Conservation (phyloP, 306 rosid species). For the Cajanus cajan region DNA sequence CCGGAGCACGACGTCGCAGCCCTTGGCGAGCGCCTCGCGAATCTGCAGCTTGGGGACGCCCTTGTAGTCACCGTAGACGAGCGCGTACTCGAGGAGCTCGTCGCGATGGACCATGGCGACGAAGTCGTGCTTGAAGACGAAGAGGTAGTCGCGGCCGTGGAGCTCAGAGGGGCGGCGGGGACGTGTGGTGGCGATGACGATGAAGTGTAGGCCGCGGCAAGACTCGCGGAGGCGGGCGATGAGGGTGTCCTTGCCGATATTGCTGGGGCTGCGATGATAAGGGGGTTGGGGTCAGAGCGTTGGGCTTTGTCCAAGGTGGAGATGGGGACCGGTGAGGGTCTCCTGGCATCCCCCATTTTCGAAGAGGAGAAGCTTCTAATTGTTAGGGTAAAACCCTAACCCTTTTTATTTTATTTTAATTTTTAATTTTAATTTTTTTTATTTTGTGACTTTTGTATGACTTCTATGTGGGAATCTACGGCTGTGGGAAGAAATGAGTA, state of each 20-base stretch:
- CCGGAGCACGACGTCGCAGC: no score
- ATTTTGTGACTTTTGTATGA: no score
- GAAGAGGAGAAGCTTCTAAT: not conserved
- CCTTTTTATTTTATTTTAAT: no score
- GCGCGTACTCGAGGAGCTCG: constrained; percentile 81
- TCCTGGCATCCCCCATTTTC: constrained; percentile 49
- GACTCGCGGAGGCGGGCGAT: constrained; percentile 54
- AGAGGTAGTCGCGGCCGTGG: no score
- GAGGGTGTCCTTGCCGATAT: constrained; percentile 89
- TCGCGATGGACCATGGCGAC: constrained; percentile 51
- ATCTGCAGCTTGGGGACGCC: constrained; percentile 92
- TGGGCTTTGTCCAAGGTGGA: constrained; percentile 50
- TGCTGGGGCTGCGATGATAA: constrained; percentile 85
- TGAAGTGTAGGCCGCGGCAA: constrained; percentile 66
- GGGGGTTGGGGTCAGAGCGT: constrained; percentile 67
- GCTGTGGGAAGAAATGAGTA: no score
- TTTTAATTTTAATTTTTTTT: no score
- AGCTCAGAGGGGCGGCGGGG: constrained; percentile 61
- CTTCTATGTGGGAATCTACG: no score
- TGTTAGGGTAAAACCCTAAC: no score
- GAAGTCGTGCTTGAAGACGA: constrained; percentile 74
- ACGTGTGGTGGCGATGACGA: constrained; percentile 83
- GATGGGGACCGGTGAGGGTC: constrained; percentile 35
- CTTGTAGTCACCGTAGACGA: constrained; percentile 90
- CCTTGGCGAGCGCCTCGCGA: constrained; percentile 69